These are phyloP conservation scores for Allium fistulosum DNA, from an alignment of 106 monocot genomes.

Conservation along the genomic window DNA sequence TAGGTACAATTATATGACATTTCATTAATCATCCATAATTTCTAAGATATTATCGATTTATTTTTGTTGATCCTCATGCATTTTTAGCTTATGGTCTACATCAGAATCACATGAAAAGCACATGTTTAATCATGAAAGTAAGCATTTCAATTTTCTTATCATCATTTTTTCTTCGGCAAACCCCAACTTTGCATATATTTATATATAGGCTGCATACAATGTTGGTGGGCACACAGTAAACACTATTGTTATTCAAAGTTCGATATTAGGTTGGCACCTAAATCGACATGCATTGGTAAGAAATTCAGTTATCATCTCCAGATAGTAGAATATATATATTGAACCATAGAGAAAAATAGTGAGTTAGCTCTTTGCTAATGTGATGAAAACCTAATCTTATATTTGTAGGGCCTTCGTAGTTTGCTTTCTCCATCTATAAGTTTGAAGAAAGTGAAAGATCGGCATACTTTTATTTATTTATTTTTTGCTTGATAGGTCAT, in stretches of 20 bases:
- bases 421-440: conserved; percentile 33
- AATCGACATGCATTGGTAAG: conserved; percentile 25
- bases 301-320: too few species aligned
- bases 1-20: conserved; percentile 13
- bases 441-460: conserved; percentile 21
- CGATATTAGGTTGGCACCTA: conserved; percentile 52
- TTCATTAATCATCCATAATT: background rate
- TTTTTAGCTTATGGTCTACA: conserved; percentile 49
- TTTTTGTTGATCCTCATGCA: conserved; percentile 20
- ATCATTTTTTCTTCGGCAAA: background rate
- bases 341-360: too few species aligned
- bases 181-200: background rate
- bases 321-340: too few species aligned
- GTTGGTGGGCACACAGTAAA: conserved; percentile 58
- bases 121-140: conserved; percentile 37
- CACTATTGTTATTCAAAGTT: conserved; percentile 51
- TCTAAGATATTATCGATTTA: background rate
- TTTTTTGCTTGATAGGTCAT: conserved; percentile 3
- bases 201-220: conserved; percentile 53
- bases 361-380: too few species aligned
- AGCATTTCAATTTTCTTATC: background rate
- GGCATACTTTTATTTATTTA: conserved; percentile 50
- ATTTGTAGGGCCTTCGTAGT: conserved; percentile 26
- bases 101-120: conserved; percentile 29
- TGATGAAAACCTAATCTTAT: background rate